Evolutionary conservation across 768 basidiomycete genomes (phyloP), one percentile per base, ranked within the genome.

Genomic region (Dentipellis fragilis): DNA sequence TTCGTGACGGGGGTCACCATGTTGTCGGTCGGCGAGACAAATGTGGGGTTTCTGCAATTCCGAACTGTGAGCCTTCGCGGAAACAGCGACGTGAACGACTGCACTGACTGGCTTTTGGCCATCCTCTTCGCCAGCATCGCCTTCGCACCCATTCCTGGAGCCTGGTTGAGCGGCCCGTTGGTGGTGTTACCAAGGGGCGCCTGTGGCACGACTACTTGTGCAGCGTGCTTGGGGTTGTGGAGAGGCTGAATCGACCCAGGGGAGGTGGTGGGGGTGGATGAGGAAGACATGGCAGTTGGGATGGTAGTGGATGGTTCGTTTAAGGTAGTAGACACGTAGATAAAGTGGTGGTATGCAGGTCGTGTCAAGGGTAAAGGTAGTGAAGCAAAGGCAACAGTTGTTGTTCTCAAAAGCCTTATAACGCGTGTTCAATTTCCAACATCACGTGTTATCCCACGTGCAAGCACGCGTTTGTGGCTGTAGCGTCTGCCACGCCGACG

Each of bases 41-140:
- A 92, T 36, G 81, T 82, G 19, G 90, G 87, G 68, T 96, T 96
- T 68, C 92, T 93, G 67, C 34, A 11, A 14, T 29, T 6, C 29
- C 34, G 62, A 63, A 40, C 57, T 52, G 54, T 45, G 39, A 12
- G 29, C 46, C 35, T 51, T 36, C 29, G 35, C 34, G 29, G 29
- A 29, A 29, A 29, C 6, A 6, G 29, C 29, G 29, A 29, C 29
- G 29, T 3, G 29, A 3, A 53, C n/a, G 36, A 49, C 48, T 35
- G 79, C 91, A 66, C 55, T 29, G 29, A 95, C 94, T 82, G 81
- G 65, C 74, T 80, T 71, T 92, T 94, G 42, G 91, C 89, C 80
- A 97, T 80, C 74, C 84, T 90, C 79, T 96, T 98, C 10, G 89
- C 91, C 21, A 99, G 71, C 39, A 99, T 78, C 1, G 95, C 93